Conservation (phyloP, 371 early-diverging fungal species). For the Batrachochytrium dendrobatidis region DNA sequence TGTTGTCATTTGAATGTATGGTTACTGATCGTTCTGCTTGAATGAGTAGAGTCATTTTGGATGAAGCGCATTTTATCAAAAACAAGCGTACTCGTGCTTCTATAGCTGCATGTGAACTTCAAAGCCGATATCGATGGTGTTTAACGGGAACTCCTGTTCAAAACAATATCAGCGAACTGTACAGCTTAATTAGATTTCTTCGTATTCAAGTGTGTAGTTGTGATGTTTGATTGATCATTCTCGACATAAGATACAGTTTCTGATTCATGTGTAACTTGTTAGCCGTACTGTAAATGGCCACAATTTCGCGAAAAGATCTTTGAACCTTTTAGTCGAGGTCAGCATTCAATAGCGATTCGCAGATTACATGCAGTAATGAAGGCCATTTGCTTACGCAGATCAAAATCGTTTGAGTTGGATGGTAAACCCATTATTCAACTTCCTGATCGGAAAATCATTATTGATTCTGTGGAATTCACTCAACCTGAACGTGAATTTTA, state of each 20-base stretch:
- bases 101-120: constrained; percentile 15
- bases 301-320: constrained; percentile 21
- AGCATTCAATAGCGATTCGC: constrained; percentile 32
- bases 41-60: constrained; percentile 13
- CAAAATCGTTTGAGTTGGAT: constrained; percentile 53
- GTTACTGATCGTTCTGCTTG: background rate
- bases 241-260: constrained; percentile 1
- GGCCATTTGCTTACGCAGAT: constrained; percentile 68
- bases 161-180: constrained; percentile 18
- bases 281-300: constrained; percentile 28
- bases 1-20: background rate
- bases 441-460: constrained; percentile 50
- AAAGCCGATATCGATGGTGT: constrained; percentile 19
- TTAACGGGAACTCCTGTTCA: constrained; percentile 37
- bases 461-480: constrained; percentile 45
- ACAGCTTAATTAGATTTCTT: constrained; percentile 20
- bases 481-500: constrained; percentile 56
- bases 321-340: constrained; percentile 11
- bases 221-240: constrained; percentile 5
- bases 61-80: constrained; percentile 38
- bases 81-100: constrained; percentile 29
- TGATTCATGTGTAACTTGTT: background rate
- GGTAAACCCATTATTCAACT: constrained; percentile 60
- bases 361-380: constrained; percentile 55
- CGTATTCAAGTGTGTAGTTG: constrained; percentile 12